Evolutionary conservation across 1,284 basidiomycete species (phyloP), one percentile per base, ranked within the genome.

Genomic region (Irpex sp.): DNA sequence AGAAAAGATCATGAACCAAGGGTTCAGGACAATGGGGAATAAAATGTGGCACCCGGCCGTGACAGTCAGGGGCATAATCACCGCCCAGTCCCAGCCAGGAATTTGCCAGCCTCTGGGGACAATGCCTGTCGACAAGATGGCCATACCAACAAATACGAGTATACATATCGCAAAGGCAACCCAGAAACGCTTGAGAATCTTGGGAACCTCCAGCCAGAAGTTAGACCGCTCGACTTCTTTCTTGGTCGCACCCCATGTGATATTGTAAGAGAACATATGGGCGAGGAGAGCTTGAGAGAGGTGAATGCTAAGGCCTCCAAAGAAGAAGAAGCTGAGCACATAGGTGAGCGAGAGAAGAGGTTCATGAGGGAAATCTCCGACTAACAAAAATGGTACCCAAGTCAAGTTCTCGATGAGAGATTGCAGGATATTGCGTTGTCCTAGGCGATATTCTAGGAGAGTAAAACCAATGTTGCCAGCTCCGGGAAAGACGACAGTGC

Each of bases 171-270:
- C 63, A 63, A 95, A 79, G 53, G 86, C 79, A 21, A 87, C 70
- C 75, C 89, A 86, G 77, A 92, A 92, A 13, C 90, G 84, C 68
- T 88, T 86, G 71, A 88, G 77, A 72, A 94, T 94, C 65, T 83
- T 85, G 0, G 94, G 94, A 6, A 94, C 87, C 74, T 95, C 93
- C 59, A 89, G 84, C 85, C 92, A 95, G 79, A 95, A 94, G 74
- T 94, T 94, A 13, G 87, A 91, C 59, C 85, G 81, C 74, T 92
- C 87, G 59, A 91, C 89, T 71, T 93, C 91, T 79, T 92, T 92
- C 73, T 84, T 88, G 2, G 89, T 91, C 21, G 89, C 89, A 11
- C 83, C 84, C 90, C 90, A 94, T 8, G 82, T 85, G 79, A 95
- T 95, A 75, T 94, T 87, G 76, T 92, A 92, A 2, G 90, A 91